Percentiles rank a stretch among this genome's conserved stretches.
These are phyloP conservation scores for Ramularia endophylla DNA, from an alignment of 2,329 filamentous ascomycete genomes.

Conservation along the genomic window DNA sequence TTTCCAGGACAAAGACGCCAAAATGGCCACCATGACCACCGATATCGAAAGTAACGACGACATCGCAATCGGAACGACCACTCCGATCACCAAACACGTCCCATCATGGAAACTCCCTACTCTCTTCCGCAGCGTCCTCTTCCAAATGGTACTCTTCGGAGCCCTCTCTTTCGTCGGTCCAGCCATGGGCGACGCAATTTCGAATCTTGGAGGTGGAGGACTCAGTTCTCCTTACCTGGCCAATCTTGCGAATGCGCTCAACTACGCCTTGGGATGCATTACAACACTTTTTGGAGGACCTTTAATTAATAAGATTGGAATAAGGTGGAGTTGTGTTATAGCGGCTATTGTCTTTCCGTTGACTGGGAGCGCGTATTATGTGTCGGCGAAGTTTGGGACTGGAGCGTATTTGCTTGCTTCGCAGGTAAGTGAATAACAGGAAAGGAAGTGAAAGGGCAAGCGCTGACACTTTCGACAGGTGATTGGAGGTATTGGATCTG, in stretches of 20 bases:
- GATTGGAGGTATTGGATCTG: slow-evolving; percentile 16
- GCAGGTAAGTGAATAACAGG: slow-evolving; percentile 22
- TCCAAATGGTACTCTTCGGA: slow-evolving; percentile 23
- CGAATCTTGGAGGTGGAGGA: slow-evolving; percentile 21
- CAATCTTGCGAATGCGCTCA: slow-evolving; percentile 20
- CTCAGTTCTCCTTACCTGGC: slow-evolving; percentile 18
- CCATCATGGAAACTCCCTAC: slow-evolving; percentile 6
- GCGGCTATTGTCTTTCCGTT: slow-evolving; percentile 32
- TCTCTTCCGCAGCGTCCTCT: slow-evolving; percentile 19
- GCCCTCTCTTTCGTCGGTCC: slow-evolving; percentile 15
- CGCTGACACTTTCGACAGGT: slow-evolving; percentile 13
- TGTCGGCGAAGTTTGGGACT: slow-evolving; percentile 26
- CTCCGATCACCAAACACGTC: background rate
- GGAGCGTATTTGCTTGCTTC: slow-evolving; percentile 31
- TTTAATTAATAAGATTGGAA: slow-evolving; percentile 36
- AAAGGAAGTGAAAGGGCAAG: too few species aligned
- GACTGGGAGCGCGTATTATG: slow-evolving; percentile 32
- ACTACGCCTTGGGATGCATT: slow-evolving; percentile 17
- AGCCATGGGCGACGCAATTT: slow-evolving; percentile 22
- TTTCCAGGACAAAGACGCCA: too few species aligned
- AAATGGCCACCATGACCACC: too few species aligned
- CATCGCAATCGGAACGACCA: too few species aligned
- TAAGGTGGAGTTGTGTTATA: slow-evolving; percentile 34
- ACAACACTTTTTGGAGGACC: slow-evolving; percentile 30
- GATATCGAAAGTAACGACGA: too few species aligned